These are phyloP conservation scores for Sclerotinia glacialis DNA, from an alignment of 2,329 filamentous ascomycete genomes.

Conservation along the genomic window DNA sequence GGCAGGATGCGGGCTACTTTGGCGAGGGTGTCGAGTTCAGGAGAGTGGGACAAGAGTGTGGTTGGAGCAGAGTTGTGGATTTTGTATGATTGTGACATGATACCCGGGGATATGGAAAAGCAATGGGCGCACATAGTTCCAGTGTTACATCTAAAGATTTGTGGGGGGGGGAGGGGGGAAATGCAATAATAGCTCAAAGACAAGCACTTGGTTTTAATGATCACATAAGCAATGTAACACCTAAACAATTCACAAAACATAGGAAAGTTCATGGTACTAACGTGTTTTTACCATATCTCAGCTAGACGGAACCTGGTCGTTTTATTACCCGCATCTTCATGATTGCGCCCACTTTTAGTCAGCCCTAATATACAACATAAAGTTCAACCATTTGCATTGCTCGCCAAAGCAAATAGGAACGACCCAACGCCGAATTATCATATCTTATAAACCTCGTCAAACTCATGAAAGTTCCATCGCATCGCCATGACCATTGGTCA, in stretches of 20 bases:
- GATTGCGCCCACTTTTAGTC: conserved; percentile 19
- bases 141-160: background rate
- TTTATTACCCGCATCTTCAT: conserved; percentile 3
- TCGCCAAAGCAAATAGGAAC: conserved; percentile 18
- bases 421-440: conserved; percentile 16
- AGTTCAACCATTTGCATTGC: conserved; percentile 7
- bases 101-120: conserved; percentile 12
- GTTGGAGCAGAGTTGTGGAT: conserved; percentile 39
- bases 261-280: background rate
- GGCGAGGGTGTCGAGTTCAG: conserved; percentile 82
- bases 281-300: background rate
- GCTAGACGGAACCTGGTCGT: background rate
- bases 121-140: background rate
- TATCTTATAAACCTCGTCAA: background rate
- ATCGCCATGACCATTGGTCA: conserved; percentile 57
- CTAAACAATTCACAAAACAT: background rate
- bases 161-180: too few relatives aligned
- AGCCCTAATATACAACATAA: conserved; percentile 23
- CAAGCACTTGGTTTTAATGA: conserved; percentile 2
- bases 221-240: background rate
- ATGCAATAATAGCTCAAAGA: background rate
- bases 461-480: conserved; percentile 57
- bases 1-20: conserved; percentile 92
- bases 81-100: conserved; percentile 36
- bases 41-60: conserved; percentile 50